Conservation (phyloP, 352 stramenopile species). For the Pythium brachiatum region DNA sequence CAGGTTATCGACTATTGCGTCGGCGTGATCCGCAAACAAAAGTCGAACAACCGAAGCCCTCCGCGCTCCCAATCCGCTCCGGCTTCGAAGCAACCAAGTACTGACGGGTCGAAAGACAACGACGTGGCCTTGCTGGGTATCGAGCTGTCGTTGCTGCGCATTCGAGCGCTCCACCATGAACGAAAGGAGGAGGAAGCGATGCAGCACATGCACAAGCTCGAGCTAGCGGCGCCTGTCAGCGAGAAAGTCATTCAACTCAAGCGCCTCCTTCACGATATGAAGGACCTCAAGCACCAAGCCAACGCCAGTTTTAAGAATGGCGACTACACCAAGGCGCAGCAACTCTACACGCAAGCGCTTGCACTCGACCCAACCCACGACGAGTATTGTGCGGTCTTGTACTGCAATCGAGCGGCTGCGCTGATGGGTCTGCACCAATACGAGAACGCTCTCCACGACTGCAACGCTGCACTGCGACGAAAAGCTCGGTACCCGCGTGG, state of each 20-base stretch:
- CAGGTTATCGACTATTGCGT: conserved; percentile 49
- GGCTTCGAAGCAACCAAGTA: not conserved
- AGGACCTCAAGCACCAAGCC: conserved; percentile 58
- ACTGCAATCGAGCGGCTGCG: conserved; percentile 79
- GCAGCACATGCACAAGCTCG: conserved; percentile 48
- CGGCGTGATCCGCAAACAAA: conserved; percentile 54
- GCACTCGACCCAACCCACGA: conserved; percentile 61
- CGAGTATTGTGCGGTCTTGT: conserved; percentile 76
- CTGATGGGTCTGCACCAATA: conserved; percentile 72
- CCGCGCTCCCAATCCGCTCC: not conserved
- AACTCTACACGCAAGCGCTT: conserved; percentile 66
- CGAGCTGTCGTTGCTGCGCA: conserved; percentile 45
- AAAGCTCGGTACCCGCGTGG: conserved; percentile 59
- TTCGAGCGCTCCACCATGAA: conserved; percentile 63
- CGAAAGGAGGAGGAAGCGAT: conserved; percentile 66
- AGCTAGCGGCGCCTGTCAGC: conserved; percentile 64
- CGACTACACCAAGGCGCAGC: conserved; percentile 50
- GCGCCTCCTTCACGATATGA: conserved; percentile 61
- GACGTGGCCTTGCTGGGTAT: conserved; percentile 56
- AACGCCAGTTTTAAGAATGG: conserved; percentile 66
- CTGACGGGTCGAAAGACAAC: conserved; percentile 22
- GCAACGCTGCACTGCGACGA: conserved; percentile 61
- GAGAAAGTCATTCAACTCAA: conserved; percentile 72
- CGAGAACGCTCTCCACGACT: conserved; percentile 68
- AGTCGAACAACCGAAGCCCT: conserved; percentile 15